Percentiles rank a stretch among this genome's conserved stretches.
These are phyloP conservation scores for Amanita rubescens DNA, from an alignment of 768 basidiomycete species.

Conservation along the genomic window DNA sequence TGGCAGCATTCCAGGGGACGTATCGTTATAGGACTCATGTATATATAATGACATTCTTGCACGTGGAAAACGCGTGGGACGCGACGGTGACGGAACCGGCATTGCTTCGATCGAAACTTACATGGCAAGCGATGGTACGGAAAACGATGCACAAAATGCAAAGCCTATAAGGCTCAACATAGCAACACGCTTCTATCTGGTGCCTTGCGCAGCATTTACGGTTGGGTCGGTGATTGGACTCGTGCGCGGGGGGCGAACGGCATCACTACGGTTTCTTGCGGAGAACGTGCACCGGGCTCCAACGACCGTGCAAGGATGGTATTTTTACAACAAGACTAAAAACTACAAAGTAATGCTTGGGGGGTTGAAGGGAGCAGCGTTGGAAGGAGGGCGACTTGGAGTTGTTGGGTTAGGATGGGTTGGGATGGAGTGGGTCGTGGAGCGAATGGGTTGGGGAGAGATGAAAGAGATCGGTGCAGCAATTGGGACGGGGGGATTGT, in stretches of 20 bases:
- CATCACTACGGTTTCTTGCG: slow-evolving; percentile 79
- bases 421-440: slow-evolving; percentile 34
- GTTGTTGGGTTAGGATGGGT: slow-evolving; percentile 34
- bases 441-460: slow-evolving; percentile 28
- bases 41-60: neutral
- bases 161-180: slow-evolving; percentile 28
- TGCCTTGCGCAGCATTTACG: slow-evolving; percentile 53
- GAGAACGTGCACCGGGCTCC: slow-evolving; percentile 89
- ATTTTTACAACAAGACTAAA: slow-evolving; percentile 94
- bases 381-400: slow-evolving; percentile 45
- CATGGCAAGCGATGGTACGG: neutral
- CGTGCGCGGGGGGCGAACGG: slow-evolving; percentile 61
- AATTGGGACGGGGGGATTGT: slow-evolving; percentile 51
- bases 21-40: neutral
- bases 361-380: slow-evolving; percentile 59
- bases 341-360: slow-evolving; percentile 80
- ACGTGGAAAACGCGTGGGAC: neutral
- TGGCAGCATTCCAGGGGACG: slow-evolving; percentile 21
- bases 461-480: slow-evolving; percentile 55
- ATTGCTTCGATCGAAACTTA: too few relatives aligned
- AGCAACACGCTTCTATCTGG: slow-evolving; percentile 50
- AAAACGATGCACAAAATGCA: neutral
- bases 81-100: too few relatives aligned
- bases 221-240: slow-evolving; percentile 66
- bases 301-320: slow-evolving; percentile 85